phyloP scores from a whole-genome alignment of 2,329 filamentous ascomycete genomes.

The Cryphonectria parasitica region DNA sequence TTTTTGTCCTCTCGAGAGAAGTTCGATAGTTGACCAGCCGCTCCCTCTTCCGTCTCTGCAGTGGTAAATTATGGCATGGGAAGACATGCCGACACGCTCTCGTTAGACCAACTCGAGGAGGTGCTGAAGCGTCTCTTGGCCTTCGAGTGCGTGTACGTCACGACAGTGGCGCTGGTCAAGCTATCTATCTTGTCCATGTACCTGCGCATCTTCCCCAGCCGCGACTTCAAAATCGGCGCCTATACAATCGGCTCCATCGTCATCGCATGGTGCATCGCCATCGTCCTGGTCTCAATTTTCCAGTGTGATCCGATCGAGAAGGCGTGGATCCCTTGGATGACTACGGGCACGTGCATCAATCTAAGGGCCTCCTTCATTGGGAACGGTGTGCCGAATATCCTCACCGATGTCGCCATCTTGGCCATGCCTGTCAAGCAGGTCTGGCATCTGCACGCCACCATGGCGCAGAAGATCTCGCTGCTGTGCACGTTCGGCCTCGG shows the following conservation, averaged over 20 bases:
- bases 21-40: not conserved
- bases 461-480: conserved; percentile 23
- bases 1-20: too few relatives aligned
- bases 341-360: conserved; percentile 44
- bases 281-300: conserved; percentile 35
- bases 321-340: conserved; percentile 39
- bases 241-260: conserved; percentile 28
- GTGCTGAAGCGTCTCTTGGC: conserved; percentile 31
- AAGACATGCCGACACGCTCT: conserved; percentile 17
- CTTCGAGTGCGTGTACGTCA: conserved; percentile 30
- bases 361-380: conserved; percentile 45
- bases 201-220: conserved; percentile 35
- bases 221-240: conserved; percentile 30
- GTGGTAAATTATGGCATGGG: conserved; percentile 31
- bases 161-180: conserved; percentile 31
- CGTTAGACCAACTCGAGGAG: conserved; percentile 29
- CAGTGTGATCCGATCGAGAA: conserved; percentile 46
- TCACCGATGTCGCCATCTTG: conserved; percentile 44
- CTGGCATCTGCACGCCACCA: conserved; percentile 27
- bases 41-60: not conserved
- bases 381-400: conserved; percentile 48
- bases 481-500: conserved; percentile 33
- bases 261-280: conserved; percentile 34
- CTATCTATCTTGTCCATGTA: conserved; percentile 36
- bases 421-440: conserved; percentile 31